Conservation (phyloP, 2,329 filamentous ascomycete genomes). For the Dothideomycetes sp. region DNA sequence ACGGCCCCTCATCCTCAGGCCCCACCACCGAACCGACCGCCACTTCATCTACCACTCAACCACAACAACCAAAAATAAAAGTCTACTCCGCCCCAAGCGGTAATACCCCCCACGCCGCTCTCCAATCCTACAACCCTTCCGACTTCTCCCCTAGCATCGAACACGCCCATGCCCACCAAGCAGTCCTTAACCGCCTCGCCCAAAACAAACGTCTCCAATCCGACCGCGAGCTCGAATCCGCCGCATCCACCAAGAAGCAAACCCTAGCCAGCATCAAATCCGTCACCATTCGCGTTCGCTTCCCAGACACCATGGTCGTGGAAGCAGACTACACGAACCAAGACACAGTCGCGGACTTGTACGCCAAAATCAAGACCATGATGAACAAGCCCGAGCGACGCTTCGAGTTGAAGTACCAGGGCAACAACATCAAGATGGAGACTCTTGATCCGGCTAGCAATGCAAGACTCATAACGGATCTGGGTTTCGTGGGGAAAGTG, state of each 20-base stretch:
- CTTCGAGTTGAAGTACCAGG: conserved; percentile 62
- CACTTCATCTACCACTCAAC: conserved; percentile 5
- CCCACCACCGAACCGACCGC: not conserved
- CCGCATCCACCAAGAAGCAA: conserved; percentile 53
- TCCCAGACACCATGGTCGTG: conserved; percentile 75
- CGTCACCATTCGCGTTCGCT: conserved; percentile 68
- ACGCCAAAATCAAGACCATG: conserved; percentile 61
- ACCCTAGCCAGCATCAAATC: conserved; percentile 55
- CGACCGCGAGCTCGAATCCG: conserved; percentile 67
- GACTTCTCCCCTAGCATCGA: conserved; percentile 67
- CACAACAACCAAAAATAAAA: conserved; percentile 14
- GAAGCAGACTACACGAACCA: conserved; percentile 57
- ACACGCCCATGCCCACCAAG: conserved; percentile 66
- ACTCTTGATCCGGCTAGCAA: conserved; percentile 25
- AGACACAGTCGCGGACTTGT: conserved; percentile 61
- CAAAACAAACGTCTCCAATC: conserved; percentile 71
- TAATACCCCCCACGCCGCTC: conserved; percentile 64
- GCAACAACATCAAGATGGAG: conserved; percentile 37
- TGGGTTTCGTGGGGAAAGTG: conserved; percentile 60
- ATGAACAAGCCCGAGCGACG: conserved; percentile 51
- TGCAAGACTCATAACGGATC: conserved; percentile 55
- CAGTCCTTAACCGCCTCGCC: conserved; percentile 47
- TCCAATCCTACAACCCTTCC: conserved; percentile 53
- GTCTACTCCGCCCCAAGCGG: conserved; percentile 68
- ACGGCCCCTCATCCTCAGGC: not conserved